A percentile compares a stretch with the other conserved stretches of the same genome.
Evolutionary conservation across 306 rosid genomes (phyloP).

Genomic region (Gillenia trifoliata): DNA sequence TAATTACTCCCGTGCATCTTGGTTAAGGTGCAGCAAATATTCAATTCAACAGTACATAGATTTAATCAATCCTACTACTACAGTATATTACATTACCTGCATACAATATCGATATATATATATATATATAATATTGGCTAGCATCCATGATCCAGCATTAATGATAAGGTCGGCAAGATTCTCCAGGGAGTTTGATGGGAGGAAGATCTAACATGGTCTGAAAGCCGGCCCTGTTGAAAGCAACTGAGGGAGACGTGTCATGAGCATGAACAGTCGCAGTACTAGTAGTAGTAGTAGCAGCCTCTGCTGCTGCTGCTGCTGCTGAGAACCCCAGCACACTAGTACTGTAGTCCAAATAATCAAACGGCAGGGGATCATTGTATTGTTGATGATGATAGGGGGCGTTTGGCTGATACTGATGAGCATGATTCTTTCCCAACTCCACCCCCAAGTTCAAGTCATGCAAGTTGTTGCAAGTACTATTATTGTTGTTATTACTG

Average conservation of each 20-base stretch:
- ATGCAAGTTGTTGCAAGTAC: constrained; percentile 4
- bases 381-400: not conserved
- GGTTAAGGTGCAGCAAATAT: not conserved
- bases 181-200: constrained; percentile 30
- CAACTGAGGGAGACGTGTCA: constrained; percentile 34
- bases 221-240: constrained; percentile 25
- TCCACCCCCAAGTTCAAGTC: not conserved
- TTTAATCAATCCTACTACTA: not conserved
- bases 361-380: constrained; percentile 21
- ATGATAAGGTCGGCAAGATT: constrained; percentile 27
- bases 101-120: no score
- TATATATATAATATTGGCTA: not conserved
- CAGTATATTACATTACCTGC: not conserved
- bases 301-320: no score
- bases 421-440: constrained; percentile 22
- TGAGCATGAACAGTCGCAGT: constrained; percentile 8
- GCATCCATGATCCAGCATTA: not conserved
- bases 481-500: not conserved
- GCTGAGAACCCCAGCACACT: constrained; percentile 22
- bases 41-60: not conserved
- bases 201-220: constrained; percentile 20
- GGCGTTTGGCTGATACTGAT: constrained; percentile 1
- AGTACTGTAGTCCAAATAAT: constrained; percentile 13
- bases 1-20: not conserved
- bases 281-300: constrained; percentile 1